These are phyloP conservation scores for Solanum microdontum DNA, from an alignment of 257 asterid species.

Conservation along the genomic window DNA sequence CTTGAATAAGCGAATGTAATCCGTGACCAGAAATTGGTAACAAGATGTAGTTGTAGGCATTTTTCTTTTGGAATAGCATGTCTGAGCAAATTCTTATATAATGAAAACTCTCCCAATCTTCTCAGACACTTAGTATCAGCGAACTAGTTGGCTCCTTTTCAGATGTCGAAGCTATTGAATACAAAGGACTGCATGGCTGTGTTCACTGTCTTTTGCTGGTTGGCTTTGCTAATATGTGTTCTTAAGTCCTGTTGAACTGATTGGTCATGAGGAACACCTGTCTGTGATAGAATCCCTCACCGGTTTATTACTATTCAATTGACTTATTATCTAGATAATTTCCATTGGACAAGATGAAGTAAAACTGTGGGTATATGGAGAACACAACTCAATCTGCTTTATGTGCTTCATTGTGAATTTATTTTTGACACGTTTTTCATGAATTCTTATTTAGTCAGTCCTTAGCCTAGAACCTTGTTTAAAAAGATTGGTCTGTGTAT, in stretches of 20 bases:
- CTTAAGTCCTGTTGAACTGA: neutral
- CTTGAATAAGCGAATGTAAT: neutral
- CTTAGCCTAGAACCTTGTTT: neutral
- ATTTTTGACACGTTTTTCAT: neutral
- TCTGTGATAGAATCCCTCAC: neutral
- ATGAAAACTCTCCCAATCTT: neutral
- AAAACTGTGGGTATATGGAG: neutral
- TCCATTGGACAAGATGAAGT: neutral
- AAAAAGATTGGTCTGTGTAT: neutral
- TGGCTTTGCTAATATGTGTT: neutral
- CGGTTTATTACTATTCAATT: neutral
- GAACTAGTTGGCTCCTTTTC: neutral
- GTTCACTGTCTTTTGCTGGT: neutral
- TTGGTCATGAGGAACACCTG: neutral
- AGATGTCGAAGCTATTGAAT: neutral
- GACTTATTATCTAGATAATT: neutral
- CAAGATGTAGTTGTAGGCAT: neutral
- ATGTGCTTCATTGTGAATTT: neutral
- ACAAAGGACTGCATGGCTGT: neutral
- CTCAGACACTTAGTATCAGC: neutral
- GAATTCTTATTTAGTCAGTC: neutral
- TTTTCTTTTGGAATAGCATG: neutral
- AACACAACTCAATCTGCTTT: neutral
- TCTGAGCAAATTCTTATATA: neutral
- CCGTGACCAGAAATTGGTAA: neutral